These are phyloP conservation scores for Golubevia pallescens DNA, from an alignment of 1,284 basidiomycete species.

Conservation along the genomic window DNA sequence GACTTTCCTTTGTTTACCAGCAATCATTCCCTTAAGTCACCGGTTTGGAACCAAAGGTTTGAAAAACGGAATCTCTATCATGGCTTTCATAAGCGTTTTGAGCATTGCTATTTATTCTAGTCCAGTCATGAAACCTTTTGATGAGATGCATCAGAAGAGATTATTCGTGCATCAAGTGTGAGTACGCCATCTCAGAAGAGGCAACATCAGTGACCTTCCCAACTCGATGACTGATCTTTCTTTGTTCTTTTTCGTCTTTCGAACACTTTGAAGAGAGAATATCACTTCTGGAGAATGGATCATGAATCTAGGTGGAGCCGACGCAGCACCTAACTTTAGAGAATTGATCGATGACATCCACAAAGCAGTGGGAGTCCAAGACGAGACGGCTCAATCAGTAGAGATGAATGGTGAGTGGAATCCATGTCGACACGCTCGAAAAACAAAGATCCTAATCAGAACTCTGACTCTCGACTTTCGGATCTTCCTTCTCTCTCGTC, in stretches of 20 bases:
- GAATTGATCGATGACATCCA: constrained; percentile 37
- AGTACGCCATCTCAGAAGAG: background rate
- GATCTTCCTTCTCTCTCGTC: background rate
- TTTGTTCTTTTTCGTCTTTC: background rate
- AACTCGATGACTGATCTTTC: background rate
- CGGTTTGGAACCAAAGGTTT: constrained; percentile 34
- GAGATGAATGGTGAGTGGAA: constrained; percentile 29
- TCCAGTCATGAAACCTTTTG: constrained; percentile 42
- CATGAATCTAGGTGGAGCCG: constrained; percentile 51
- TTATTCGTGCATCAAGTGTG: constrained; percentile 55
- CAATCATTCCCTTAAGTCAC: constrained; percentile 40
- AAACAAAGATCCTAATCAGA: constrained; percentile 15
- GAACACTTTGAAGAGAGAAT: constrained; percentile 25
- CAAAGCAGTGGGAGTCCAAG: constrained; percentile 24
- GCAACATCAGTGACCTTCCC: background rate
- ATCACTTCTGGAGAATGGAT: constrained; percentile 53
- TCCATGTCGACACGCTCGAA: background rate
- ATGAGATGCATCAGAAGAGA: constrained; percentile 53
- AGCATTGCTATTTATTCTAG: constrained; percentile 46
- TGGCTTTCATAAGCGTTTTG: constrained; percentile 25
- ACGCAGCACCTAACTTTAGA: constrained; percentile 38
- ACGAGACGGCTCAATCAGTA: constrained; percentile 20
- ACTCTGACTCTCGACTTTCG: constrained; percentile 23
- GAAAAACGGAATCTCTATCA: constrained; percentile 17
- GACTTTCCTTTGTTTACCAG: constrained; percentile 31